These are phyloP conservation scores for Rosa chinensis DNA, from an alignment of 306 rosid genomes.

Conservation along the genomic window DNA sequence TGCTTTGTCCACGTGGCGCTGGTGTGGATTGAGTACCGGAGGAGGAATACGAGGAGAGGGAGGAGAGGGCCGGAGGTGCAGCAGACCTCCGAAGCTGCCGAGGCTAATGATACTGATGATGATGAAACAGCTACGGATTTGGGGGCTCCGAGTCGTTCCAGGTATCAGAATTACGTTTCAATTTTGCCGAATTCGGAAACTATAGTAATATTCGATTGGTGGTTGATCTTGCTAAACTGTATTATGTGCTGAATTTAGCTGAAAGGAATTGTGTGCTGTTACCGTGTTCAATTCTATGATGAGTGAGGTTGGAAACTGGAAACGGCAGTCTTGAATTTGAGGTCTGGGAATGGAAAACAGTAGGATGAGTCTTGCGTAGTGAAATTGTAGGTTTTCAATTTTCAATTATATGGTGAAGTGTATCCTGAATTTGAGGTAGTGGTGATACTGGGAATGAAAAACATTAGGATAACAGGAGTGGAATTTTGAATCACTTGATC, in stretches of 20 bases:
- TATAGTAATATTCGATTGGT: not conserved
- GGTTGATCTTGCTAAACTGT: not conserved
- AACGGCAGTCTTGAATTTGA: too few relatives aligned
- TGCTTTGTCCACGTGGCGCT: conserved; percentile 75
- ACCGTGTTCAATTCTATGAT: not conserved
- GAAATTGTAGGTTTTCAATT: not conserved
- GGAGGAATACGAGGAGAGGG: conserved; percentile 47
- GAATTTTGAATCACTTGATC: not conserved
- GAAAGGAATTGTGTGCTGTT: not conserved
- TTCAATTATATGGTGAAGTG: not conserved
- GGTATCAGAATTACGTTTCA: conserved; percentile 29
- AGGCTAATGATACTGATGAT: conserved; percentile 45
- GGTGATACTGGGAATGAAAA: not conserved
- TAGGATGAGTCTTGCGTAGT: not conserved
- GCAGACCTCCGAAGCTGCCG: conserved; percentile 11
- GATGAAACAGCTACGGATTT: conserved; percentile 47
- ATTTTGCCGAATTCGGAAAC: not conserved
- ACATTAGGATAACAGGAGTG: not conserved
- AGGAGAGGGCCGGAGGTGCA: conserved; percentile 34
- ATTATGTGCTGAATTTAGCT: not conserved
- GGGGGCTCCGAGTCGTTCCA: conserved; percentile 31
- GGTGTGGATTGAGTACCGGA: conserved; percentile 73
- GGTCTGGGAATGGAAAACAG: not conserved
- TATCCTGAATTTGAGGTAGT: not conserved
- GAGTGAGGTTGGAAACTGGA: not conserved